A percentile compares a stretch with the other conserved stretches of the same genome.
phyloP scores from a whole-genome alignment of 768 basidiomycete genomes.

The Trametes cubensis region DNA sequence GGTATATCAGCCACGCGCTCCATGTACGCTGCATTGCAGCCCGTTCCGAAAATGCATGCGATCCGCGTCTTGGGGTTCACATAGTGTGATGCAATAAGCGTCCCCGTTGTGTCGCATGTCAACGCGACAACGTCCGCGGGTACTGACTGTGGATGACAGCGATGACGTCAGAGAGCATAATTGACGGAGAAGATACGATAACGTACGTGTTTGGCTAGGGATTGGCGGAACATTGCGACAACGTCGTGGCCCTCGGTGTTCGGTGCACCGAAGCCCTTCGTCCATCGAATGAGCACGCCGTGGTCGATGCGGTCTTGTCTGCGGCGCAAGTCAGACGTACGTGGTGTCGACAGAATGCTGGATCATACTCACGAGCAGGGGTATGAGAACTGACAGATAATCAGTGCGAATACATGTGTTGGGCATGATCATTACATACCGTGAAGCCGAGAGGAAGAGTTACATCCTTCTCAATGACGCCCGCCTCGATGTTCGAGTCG shows the following conservation, averaged over 20 bases:
- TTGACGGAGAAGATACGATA: not conserved
- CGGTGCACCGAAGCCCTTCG: conserved; percentile 94
- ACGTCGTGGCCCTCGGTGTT: conserved; percentile 94
- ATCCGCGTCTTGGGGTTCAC: conserved; percentile 90
- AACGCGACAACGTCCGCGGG: conserved; percentile 82
- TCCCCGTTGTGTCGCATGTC: conserved; percentile 98
- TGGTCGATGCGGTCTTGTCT: conserved; percentile 96
- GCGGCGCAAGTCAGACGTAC: conserved; percentile 13
- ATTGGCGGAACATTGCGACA: conserved; percentile 87
- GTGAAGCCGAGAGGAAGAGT: conserved; percentile 90
- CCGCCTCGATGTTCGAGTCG: conserved; percentile 64
- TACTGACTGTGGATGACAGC: conserved; percentile 58
- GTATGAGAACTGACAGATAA: conserved; percentile 77
- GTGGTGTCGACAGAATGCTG: not conserved
- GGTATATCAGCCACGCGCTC: conserved; percentile 83
- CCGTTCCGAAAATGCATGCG: conserved; percentile 96
- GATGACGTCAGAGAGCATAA: conserved; percentile 1
- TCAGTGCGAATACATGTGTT: conserved; percentile 12
- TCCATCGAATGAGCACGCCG: conserved; percentile 95
- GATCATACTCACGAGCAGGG: conserved; percentile 75
- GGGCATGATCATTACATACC: no score
- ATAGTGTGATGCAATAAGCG: conserved; percentile 95
- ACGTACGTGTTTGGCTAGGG: conserved; percentile 76
- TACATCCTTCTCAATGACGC: conserved; percentile 53
- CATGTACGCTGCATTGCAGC: conserved; percentile 98